Evolutionary conservation across 208 protist species (phyloP), one percentile per base, ranked within the genome.

Genomic region (Naegleria fowleri): DNA sequence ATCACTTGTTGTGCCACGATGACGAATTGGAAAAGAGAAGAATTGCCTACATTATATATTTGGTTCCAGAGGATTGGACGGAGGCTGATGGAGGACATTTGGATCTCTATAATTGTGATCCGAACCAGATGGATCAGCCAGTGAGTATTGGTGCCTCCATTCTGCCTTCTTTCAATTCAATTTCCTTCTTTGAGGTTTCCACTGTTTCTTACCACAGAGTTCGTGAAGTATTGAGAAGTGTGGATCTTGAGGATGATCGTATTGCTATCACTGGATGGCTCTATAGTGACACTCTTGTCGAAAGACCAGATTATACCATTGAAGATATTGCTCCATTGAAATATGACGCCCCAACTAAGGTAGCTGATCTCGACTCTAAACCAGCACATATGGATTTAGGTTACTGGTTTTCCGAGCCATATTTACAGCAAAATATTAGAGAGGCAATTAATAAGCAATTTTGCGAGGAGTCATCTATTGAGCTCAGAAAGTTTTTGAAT

Each of bases 1-100:
- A 79, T 88, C n/a, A 86, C 5, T 76, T 91, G 13, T 76, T 91
- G n/a, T 91, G 90, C 83, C 90, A 91, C 25, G 90, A 91, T 88
- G 90, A 91, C 48, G 52, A 88, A 76, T 76, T 84, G 6, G 90
- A 91, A 33, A 41, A 41, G 5, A n/a, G 90, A 11, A 58, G 79
- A 39, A 83, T 91, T 76, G 90, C 90, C 29, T 91, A 84, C n/a
- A 83, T 91, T 83, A 40, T 91, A 5, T 91, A 91, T 83, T 48
- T 91, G 29, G 90, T 91, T 15, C 33, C 22, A 5, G 39, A 41
- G 48, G 58, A 91, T 59, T 91, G 90, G 90, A 33, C 0, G 0
- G 52, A 76, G 25, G 90, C 48, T 79, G 90, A 91, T 88, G 90
- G 90, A 41, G 90, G 90, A 33, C 39, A 19, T 48, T 83, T 91